Evolutionary conservation across 129 eudicot species (phyloP), one percentile per base, ranked within the genome.

Genomic region (Apium graveolens): DNA sequence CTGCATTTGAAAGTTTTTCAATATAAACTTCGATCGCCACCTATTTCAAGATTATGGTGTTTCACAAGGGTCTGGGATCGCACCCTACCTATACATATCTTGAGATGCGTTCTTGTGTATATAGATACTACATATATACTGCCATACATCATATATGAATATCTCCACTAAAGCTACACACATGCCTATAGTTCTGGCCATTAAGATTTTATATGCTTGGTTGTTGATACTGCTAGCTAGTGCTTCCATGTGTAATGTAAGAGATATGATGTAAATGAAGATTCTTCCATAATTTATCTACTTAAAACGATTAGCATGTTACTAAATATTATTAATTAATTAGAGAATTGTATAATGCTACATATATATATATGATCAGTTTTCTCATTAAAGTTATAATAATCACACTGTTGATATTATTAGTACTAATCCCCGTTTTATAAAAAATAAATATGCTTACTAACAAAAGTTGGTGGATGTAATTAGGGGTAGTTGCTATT

Each of bases 41-140:
- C 46, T 42, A 20, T 39, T 73, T 41, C 35, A 73, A 42, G 76
- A n/a, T 41, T 16, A 6, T 73, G 76, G 32, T 73, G 76, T 73
- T 73, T 41, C 76, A 60, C 68, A 60, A n/a, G 37, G 76, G 42
- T 27, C 26, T 12, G 76, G 76, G 76, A 73, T 73, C 38, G n/a
- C 76, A 42, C 39, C 73, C 42, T 6, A 8, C n/a, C 73, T 32
- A 21, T 18, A 42, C 53, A 42, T 26, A 42, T 29, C 51, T 73
- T 31, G 35, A 73, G 53, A 42, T 42, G 35, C 37, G 76, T n/a
- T 14, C 46, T 41, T 73, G 0, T 42, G 0, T 38, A 16, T 17
- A 20, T 38, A 55, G 37, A 35, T 35, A 35, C n/a, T n/a, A n/a
- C n/a, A n/a, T n/a, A n/a, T n/a, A n/a, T n/a, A n/a, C n/a, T n/a